Evolutionary conservation across 345 rosid genomes (phyloP).

Genomic region (Lepidium didymum): DNA sequence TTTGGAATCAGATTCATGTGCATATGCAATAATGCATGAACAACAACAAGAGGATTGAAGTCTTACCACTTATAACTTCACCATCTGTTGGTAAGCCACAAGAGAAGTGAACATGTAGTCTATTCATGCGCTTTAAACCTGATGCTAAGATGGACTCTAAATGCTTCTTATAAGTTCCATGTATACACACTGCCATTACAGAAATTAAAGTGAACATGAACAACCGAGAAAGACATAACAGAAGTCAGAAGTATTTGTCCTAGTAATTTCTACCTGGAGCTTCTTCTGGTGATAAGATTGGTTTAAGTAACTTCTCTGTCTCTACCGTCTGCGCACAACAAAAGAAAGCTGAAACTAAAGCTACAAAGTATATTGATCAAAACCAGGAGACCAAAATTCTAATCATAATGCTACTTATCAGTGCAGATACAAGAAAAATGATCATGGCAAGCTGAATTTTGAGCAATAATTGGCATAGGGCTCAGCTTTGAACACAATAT

Average conservation of each 20-base stretch:
- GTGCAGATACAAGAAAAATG: too few relatives aligned
- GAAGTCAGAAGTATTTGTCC: not conserved
- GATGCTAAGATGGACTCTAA: constrained; percentile 64
- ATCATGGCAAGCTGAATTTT: not conserved
- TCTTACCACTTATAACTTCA: constrained; percentile 75
- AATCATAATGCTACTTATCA: not conserved
- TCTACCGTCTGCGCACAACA: constrained; percentile 52
- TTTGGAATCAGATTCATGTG: not conserved
- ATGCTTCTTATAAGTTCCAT: constrained; percentile 76
- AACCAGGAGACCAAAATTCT: not conserved
- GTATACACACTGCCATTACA: constrained; percentile 64
- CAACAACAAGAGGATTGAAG: not conserved
- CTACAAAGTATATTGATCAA: not conserved
- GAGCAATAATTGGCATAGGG: not conserved
- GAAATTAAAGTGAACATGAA: not conserved
- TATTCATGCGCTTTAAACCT: constrained; percentile 78
- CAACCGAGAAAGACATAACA: not conserved
- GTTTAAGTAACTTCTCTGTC: constrained; percentile 64
- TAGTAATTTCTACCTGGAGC: constrained; percentile 39
- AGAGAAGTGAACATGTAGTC: constrained; percentile 87
- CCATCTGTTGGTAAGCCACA: constrained; percentile 78
- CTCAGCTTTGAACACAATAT: not conserved
- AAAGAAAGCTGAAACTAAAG: not conserved
- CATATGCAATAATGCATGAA: not conserved
- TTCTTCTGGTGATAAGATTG: constrained; percentile 69